Evolutionary conservation across 805 yeast species (phyloP), one percentile per base, ranked within the genome.

Genomic region (Monosporozyma unispora): DNA sequence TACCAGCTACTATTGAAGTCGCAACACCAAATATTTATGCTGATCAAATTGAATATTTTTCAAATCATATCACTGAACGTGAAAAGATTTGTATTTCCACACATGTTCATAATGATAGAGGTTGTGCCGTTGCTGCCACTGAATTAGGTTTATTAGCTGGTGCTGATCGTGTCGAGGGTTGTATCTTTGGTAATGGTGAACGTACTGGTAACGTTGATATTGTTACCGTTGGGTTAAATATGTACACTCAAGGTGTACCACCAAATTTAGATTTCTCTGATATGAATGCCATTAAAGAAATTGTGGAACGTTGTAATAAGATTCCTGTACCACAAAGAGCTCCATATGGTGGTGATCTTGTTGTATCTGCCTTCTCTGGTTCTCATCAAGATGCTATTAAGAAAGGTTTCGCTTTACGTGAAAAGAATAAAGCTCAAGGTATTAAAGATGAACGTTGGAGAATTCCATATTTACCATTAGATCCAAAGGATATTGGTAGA

Each of bases 311-410:
- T 58, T 83, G 90, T 71, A 85, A 86, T 68, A 85, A 85, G 70
- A 82, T 85, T 53, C 89, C 87, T 1, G 84, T 86, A 18, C 86
- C 80, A 51, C 79, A 83, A 52, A 79, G 93, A 61, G 84, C 90
- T 22, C 93, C 93, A 10, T 84, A 84, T 60, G 90, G 90, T 50
- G 93, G 93, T 37, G 82, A 84, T 48, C 74, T 84, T 47, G 93
- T 85, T 42, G 90, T 85, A 35, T 83, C 87, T 68, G 93, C 93
- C 3, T 85, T 85, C 68, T 77, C 84, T 48, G 95, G 95, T 5
- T 81, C 88, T 14, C 95, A 85, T 66, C 95, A 85, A 70, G 95
- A 85, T 67, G 95, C 95, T 41, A 85, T 85, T 67, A 86, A 86
- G 68, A 85, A 85, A 70, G 95, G 95, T 19, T 85, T 85, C 65